Conservation (phyloP, 352 stramenopile genomes). For the Globisporangium middletonii region DNA sequence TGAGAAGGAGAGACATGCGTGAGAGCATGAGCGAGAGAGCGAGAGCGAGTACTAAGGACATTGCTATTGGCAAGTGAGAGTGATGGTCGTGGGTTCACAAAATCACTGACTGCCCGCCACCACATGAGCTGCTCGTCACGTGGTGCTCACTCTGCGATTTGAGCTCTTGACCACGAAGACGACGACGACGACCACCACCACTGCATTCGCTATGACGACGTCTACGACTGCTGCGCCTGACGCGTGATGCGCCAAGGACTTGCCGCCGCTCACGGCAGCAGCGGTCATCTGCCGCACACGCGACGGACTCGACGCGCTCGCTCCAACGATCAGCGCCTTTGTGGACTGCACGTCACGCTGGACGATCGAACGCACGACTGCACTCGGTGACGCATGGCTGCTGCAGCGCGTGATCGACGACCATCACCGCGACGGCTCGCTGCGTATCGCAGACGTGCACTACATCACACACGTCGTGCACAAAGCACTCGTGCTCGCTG, state of each 20-base stretch:
- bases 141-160: too few species aligned
- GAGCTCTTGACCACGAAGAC: not conserved
- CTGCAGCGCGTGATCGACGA: not conserved
- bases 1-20: too few species aligned
- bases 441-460: too few species aligned
- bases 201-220: not conserved
- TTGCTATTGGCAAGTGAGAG: too few species aligned
- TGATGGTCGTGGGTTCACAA: too few species aligned
- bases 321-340: not conserved
- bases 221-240: too few species aligned
- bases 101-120: not conserved
- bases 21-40: too few species aligned
- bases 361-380: not conserved
- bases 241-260: too few species aligned
- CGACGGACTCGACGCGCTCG: not conserved
- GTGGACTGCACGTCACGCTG: not conserved
- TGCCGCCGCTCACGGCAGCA: not conserved
- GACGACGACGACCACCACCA: not conserved
- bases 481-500: too few species aligned
- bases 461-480: too few species aligned
- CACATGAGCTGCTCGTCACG: not conserved
- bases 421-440: too few species aligned
- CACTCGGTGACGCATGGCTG: not conserved
- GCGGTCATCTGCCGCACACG: not conserved
- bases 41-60: too few species aligned